phyloP scores from a whole-genome alignment of 108 stramenopile genomes.

The Cyclotella kingstonii region DNA sequence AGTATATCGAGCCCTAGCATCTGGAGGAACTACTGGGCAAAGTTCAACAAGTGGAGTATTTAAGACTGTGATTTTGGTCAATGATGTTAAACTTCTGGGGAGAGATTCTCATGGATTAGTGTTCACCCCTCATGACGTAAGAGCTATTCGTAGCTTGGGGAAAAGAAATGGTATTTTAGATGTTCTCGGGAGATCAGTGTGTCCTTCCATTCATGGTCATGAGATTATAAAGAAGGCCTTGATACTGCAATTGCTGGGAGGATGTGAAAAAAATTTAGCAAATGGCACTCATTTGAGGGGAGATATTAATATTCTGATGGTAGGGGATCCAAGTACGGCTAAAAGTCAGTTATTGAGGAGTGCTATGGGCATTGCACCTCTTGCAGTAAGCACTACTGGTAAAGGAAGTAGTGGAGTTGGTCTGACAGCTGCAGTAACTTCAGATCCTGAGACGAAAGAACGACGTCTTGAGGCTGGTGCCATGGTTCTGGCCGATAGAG shows the following conservation, averaged over 20 bases:
- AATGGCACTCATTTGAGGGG: slow-evolving; percentile 98
- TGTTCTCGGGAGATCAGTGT: slow-evolving; percentile 83
- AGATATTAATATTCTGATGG: slow-evolving; percentile 99
- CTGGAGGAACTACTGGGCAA: slow-evolving; percentile 38
- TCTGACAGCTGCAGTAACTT: slow-evolving; percentile 98
- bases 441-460: slow-evolving; percentile 97
- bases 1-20: slow-evolving; percentile 89
- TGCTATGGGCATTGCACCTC: slow-evolving; percentile 93
- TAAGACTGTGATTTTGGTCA: slow-evolving; percentile 94
- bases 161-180: slow-evolving; percentile 76
- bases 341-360: slow-evolving; percentile 96
- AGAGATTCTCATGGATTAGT: slow-evolving; percentile 76
- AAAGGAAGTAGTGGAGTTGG: slow-evolving; percentile 99
- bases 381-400: slow-evolving; percentile 92
- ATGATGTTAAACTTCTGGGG: slow-evolving; percentile 90
- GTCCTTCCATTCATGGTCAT: slow-evolving; percentile 98
- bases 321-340: slow-evolving; percentile 99
- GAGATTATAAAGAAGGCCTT: slow-evolving; percentile 95
- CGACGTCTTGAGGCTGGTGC: slow-evolving; percentile 98
- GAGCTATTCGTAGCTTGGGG: slow-evolving; percentile 75
- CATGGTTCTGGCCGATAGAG: slow-evolving; percentile 99
- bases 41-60: slow-evolving; percentile 76
- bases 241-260: slow-evolving; percentile 89
- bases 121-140: slow-evolving; percentile 78
- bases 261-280: slow-evolving; percentile 94